These are phyloP conservation scores for Mucor racemosus DNA, from an alignment of 371 early-diverging fungal genomes.

Conservation along the genomic window DNA sequence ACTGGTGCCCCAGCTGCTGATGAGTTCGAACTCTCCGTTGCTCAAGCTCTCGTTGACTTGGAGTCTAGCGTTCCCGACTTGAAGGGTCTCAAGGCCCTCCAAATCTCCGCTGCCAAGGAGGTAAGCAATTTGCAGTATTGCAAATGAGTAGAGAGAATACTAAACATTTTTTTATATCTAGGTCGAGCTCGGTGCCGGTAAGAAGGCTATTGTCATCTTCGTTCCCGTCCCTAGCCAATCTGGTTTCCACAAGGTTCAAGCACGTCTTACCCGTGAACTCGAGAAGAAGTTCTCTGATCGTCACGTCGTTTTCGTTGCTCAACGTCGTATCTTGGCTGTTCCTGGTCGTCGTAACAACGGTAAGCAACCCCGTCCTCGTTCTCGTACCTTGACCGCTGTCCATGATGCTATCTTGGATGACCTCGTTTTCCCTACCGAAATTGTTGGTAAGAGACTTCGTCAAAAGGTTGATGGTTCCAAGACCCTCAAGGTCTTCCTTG, in stretches of 20 bases:
- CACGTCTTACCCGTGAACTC: constrained; percentile 90
- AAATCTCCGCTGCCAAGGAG: constrained; percentile 95
- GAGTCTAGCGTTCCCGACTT: constrained; percentile 94
- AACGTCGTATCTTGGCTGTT: constrained; percentile 93
- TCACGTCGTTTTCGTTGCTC: constrained; percentile 93
- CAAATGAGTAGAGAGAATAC: constrained; percentile 86
- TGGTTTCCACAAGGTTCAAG: constrained; percentile 92
- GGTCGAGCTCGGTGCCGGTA: constrained; percentile 90
- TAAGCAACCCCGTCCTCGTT: constrained; percentile 91
- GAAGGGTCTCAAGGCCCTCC: constrained; percentile 91
- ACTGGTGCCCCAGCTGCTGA: constrained; percentile 76
- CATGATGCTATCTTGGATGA: constrained; percentile 95
- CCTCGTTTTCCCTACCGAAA: constrained; percentile 97
- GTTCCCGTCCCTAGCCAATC: constrained; percentile 93
- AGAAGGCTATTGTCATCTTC: constrained; percentile 93
- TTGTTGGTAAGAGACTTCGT: constrained; percentile 96
- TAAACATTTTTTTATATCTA: constrained; percentile 82
- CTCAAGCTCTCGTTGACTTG: constrained; percentile 94
- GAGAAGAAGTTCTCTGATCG: constrained; percentile 99
- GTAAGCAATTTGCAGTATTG: constrained; percentile 71
- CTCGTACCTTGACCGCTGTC: constrained; percentile 94
- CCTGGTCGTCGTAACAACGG: constrained; percentile 85
- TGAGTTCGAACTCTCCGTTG: constrained; percentile 93
- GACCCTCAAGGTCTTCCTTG: constrained; percentile 94
- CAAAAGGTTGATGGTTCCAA: constrained; percentile 93